Base-by-base conservation (phyloP, 495 filamentous ascomycete genomes). In the Penicillium bialowiezense region DNA sequence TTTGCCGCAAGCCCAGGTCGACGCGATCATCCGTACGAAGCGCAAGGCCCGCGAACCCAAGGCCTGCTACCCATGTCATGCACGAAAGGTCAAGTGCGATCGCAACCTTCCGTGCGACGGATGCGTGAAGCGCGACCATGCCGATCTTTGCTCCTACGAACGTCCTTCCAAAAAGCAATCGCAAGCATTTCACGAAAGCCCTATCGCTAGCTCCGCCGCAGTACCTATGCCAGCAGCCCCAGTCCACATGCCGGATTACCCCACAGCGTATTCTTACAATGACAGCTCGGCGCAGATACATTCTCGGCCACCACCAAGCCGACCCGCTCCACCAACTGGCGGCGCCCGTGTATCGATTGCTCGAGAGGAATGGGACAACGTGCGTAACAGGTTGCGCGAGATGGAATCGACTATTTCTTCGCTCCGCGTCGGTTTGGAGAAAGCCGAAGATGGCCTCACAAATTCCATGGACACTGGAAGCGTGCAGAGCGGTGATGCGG, bases 61-160 rank as follows among this genome's bases (percentile, higher is more conserved):
- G 51, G 84, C 85, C 29, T 89, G 85, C 64, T 89, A 85, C 71
- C 84, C 85, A 23, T 88, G 85, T 64, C 74, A 86, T 52, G 82
- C 85, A 63, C 74, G 85, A 18, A 89, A 89, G 56, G 85, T 88
- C 34, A 88, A 85, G 69, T 89, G 85, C 59, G 84, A 87, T 64
- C 84, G 86, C 55, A 83, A 86, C 45, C 73, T 82, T 37, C 85
- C 85, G 1, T 89, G 85, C 62, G 82, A 87, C 56, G 84, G 85
- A 29, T 89, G 85, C 56, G 77, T 86, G 54, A 87, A 87, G 71
- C 76, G 85, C 50, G 84, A 87, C 48, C 84, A 89, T 60, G 77
- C 83, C 7, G 77, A 83, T 60, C 73, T 89, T 24, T 89, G 85
- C 56, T 86, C 83, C 12, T 88, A 87, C 65, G 86, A 86, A 62